Conservation (phyloP, 176 grass and related monocot genomes). For the Zea luxurians region DNA sequence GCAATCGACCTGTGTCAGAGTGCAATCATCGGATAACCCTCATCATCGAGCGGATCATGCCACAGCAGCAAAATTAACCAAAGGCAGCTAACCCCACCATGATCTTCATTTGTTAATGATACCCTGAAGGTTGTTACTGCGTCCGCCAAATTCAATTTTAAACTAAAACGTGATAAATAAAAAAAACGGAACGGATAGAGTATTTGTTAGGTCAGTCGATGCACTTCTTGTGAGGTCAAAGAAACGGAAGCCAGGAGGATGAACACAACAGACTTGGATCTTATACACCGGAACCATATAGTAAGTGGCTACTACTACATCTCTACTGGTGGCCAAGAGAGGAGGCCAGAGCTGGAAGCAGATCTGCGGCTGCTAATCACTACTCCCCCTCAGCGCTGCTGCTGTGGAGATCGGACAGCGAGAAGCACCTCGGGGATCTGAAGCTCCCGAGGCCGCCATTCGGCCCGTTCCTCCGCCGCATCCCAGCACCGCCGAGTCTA, state of each 20-base stretch:
- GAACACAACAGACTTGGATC: constrained; percentile 38
- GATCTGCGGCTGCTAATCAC: constrained; percentile 32
- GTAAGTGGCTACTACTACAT: constrained; percentile 26
- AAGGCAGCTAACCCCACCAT: constrained; percentile 29
- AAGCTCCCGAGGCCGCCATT: constrained; percentile 24
- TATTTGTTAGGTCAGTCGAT: constrained; percentile 33
- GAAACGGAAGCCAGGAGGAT: neutral
- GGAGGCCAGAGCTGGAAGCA: constrained; percentile 16
- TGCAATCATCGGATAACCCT: constrained; percentile 37
- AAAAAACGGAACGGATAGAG: no score
- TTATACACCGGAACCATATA: constrained; percentile 43
- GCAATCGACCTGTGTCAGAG: neutral
- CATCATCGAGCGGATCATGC: constrained; percentile 33
- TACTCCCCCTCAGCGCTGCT: neutral
- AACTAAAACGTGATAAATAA: no score
- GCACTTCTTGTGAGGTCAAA: constrained; percentile 29
- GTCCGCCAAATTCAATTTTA: no score
- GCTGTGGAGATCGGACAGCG: constrained; percentile 64
- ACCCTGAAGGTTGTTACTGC: neutral
- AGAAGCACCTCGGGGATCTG: constrained; percentile 61
- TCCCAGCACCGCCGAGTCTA: neutral
- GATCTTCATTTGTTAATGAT: constrained; percentile 50
- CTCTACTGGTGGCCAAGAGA: constrained; percentile 22
- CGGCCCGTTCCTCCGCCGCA: constrained; percentile 11
- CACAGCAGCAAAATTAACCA: neutral